phyloP scores from a whole-genome alignment of 371 early-diverging fungal genomes.

The Chytridium lagenaria region DNA sequence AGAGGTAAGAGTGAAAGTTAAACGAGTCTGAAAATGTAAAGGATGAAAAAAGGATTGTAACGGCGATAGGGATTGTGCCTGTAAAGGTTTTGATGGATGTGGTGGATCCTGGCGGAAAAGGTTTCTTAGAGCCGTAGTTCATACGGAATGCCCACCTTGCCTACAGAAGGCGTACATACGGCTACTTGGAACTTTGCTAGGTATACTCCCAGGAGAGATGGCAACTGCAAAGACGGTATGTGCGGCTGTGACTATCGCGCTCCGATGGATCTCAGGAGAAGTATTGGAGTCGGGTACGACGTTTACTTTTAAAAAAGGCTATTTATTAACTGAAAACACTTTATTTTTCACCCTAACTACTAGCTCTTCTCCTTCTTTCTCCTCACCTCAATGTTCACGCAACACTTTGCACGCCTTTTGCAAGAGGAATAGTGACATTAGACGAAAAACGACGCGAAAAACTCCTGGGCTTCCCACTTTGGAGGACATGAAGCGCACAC shows the following conservation, averaged over 20 bases:
- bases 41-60: too few relatives aligned
- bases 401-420: slow-evolving; percentile 38
- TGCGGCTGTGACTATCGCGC: slow-evolving; percentile 27
- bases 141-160: slow-evolving; percentile 24
- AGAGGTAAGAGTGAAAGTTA: too few relatives aligned
- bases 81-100: slow-evolving; percentile 25
- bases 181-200: slow-evolving; percentile 23
- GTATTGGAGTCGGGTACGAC: slow-evolving; percentile 28
- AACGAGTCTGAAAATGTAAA: too few relatives aligned
- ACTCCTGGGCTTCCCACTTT: too few relatives aligned
- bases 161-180: slow-evolving; percentile 42
- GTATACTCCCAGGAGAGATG: slow-evolving; percentile 12
- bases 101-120: slow-evolving; percentile 14
- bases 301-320: background rate
- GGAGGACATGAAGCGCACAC: too few relatives aligned
- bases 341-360: background rate
- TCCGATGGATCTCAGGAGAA: slow-evolving; percentile 31
- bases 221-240: slow-evolving; percentile 10
- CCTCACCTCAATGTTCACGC: slow-evolving; percentile 25
- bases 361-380: slow-evolving; percentile 30
- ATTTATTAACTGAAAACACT: background rate
- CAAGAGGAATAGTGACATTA: slow-evolving; percentile 26
- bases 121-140: slow-evolving; percentile 21
- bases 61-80: slow-evolving; percentile 24
- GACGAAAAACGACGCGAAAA: slow-evolving; percentile 6